These are phyloP conservation scores for Paecilomyces formosus DNA, from an alignment of 2,329 filamentous ascomycete genomes.

Conservation along the genomic window DNA sequence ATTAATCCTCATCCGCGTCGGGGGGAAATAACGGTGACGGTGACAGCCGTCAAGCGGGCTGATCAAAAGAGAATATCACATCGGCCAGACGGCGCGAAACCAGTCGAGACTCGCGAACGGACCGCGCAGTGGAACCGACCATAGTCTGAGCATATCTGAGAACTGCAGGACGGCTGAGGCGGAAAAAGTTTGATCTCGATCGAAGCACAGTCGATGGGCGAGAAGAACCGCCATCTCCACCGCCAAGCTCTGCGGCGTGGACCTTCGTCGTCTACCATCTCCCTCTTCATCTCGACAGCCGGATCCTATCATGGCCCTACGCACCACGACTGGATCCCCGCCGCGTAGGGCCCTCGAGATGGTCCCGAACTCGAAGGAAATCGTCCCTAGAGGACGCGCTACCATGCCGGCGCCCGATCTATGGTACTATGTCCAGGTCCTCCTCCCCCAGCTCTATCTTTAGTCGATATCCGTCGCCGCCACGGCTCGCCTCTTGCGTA, in stretches of 20 bases:
- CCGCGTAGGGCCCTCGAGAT: neutral
- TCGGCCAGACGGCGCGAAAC: neutral
- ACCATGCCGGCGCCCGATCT: neutral
- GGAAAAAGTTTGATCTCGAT: neutral
- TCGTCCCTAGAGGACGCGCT: neutral
- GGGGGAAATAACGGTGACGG: neutral
- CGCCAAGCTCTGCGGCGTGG: neutral
- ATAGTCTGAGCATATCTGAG: neutral
- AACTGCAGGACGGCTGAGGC: neutral
- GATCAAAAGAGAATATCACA: neutral
- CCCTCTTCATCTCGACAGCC: neutral
- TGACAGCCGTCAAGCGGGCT: neutral
- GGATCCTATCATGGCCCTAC: neutral
- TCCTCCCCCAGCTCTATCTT: neutral
- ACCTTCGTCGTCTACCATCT: neutral
- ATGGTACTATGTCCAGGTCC: neutral
- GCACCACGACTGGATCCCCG: neutral
- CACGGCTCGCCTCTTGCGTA: neutral
- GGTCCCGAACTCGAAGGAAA: neutral
- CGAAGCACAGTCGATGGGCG: neutral
- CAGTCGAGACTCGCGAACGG: neutral
- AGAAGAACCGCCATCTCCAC: neutral
- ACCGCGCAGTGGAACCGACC: neutral
- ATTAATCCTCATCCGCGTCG: neutral
- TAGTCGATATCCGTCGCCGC: neutral